Conservation (phyloP, 768 basidiomycete genomes). For the Lactarius trivialis region DNA sequence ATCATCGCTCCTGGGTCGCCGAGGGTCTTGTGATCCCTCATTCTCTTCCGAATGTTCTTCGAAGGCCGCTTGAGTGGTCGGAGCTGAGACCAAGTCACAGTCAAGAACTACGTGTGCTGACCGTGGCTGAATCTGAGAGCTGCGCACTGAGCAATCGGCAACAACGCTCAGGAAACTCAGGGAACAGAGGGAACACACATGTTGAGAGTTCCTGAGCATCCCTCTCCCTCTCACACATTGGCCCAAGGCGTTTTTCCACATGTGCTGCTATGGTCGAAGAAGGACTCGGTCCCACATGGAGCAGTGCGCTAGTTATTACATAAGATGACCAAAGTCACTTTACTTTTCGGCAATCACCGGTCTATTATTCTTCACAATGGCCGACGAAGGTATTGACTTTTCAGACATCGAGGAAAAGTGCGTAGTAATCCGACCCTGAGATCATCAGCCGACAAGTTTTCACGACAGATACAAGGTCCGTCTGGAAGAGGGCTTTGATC, state of each 20-base stretch:
- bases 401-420: constrained; percentile 24
- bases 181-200: no score
- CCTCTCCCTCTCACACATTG: not conserved
- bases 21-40: no score
- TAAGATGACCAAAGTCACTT: not conserved
- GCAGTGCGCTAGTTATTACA: no score
- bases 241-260: not conserved
- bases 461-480: constrained; percentile 70
- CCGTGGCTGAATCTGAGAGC: no score
- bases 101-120: no score
- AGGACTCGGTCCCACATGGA: not conserved
- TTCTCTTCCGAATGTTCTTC: no score
- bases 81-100: no score
- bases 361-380: constrained; percentile 1
- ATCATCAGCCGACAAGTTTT: not conserved
- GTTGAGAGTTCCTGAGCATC: not conserved
- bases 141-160: no score
- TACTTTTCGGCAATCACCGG: not conserved
- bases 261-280: not conserved
- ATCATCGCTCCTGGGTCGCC: no score
- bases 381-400: constrained; percentile 22
- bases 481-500: constrained; percentile 83
- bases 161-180: no score
- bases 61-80: no score
- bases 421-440: not conserved